Conservation (phyloP, 192 early-diverging fungal genomes). For the Umbelopsis vinacea region DNA sequence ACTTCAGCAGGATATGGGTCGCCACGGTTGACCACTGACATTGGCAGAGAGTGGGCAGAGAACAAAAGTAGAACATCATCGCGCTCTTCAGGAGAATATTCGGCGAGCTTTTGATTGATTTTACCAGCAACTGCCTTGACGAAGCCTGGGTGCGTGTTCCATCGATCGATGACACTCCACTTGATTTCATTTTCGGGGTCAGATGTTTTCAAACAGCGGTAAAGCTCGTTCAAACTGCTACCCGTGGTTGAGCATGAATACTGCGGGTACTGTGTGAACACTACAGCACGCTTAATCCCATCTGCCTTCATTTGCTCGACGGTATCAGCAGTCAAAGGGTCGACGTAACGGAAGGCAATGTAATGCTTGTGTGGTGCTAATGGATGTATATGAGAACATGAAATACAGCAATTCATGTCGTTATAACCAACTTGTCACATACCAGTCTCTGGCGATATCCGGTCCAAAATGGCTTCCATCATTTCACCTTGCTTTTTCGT, state of each 20-base stretch:
- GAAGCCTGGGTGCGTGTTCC: constrained; percentile 87
- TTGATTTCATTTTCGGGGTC: constrained; percentile 71
- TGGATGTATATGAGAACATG: neutral
- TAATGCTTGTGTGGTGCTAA: constrained; percentile 89
- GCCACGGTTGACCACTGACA: constrained; percentile 90
- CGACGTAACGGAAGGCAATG: constrained; percentile 91
- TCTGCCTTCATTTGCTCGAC: constrained; percentile 81
- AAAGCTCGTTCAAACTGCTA: constrained; percentile 89
- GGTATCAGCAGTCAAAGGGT: constrained; percentile 76
- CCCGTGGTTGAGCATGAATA: constrained; percentile 97
- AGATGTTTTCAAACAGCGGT: constrained; percentile 57
- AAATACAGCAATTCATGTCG: neutral
- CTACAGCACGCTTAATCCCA: constrained; percentile 83
- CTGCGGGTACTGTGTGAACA: constrained; percentile 95
- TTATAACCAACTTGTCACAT: neutral
- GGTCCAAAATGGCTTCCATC: constrained; percentile 78
- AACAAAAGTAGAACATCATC: constrained; percentile 84
- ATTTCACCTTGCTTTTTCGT: constrained; percentile 82
- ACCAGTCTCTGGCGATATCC: constrained; percentile 77
- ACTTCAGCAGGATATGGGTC: constrained; percentile 90
- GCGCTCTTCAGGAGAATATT: constrained; percentile 69
- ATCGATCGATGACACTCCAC: constrained; percentile 98
- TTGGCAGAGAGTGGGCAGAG: constrained; percentile 95
- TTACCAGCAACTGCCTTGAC: constrained; percentile 80
- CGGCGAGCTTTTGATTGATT: constrained; percentile 69